Base-by-base conservation (phyloP, 2,329 filamentous ascomycete genomes). In the Cladophialophora bantiana region DNA sequence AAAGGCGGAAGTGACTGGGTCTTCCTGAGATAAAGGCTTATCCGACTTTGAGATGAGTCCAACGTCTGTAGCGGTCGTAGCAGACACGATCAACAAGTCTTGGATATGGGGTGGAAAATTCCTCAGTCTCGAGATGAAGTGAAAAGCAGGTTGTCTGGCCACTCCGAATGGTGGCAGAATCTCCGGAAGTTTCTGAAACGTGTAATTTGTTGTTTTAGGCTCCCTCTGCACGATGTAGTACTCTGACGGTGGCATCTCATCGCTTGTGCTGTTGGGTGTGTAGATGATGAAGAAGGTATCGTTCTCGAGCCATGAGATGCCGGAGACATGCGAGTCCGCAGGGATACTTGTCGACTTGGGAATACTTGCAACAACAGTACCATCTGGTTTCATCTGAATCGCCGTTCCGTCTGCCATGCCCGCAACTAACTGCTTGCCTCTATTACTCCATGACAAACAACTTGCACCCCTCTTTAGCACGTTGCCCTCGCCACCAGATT, bases 361-460 rank as follows among this genome's bases (percentile, higher is more conserved):
- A 55, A 99, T 91, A 60, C 89, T 84, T 40, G 85, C 93, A 79
- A 94, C 95, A 34, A 86, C 84, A 48, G 85, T 85, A 55, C 94
- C 94, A 73, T 92, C 87, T 0, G 91, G 92, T 7, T 91, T 93
- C 86, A 98, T 90, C 77, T 97, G 94, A 64, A 86, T 86, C 60
- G 90, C 89, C 12, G 88, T 89, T 65, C 95, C 95, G 78, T 97
- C 88, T 6, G 84, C 88, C 72, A 95, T 83, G 15, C 96, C 95
- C 71, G 92, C 94, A 53, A 96, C 89, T 52, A 99, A 83, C 76
- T 98, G 94, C 77, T 97, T 99, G 55, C 95, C 95, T 76, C 90
- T 92, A 68, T 88, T 90, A 77, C 95, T 99, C 95, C 96, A 99
- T 64, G 91, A 90, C 5, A 92, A 86, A 74, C 91, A 95, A 75